Conservation (phyloP, 1,284 basidiomycete genomes). For the Cryptococcus neoformans region DNA sequence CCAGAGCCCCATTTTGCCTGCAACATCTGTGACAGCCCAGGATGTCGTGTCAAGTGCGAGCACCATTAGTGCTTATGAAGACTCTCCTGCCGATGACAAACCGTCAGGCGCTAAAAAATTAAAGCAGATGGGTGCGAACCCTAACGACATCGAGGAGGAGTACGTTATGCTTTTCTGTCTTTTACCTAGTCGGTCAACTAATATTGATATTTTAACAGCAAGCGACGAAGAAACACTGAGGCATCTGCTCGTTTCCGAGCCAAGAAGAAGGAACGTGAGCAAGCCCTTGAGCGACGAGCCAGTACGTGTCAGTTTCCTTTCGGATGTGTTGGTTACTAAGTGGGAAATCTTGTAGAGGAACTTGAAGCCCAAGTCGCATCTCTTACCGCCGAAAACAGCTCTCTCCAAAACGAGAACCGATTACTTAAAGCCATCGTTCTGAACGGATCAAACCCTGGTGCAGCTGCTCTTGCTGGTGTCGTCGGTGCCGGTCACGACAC, state of each 20-base stretch:
- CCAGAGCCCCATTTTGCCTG: background rate
- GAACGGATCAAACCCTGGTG: conserved; percentile 57
- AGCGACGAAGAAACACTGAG: conserved; percentile 90
- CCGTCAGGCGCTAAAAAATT: conserved; percentile 41
- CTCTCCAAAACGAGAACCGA: conserved; percentile 85
- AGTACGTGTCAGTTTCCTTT: conserved; percentile 43
- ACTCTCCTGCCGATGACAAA: conserved; percentile 17
- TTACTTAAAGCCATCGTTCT: conserved; percentile 93
- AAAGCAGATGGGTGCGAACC: conserved; percentile 39
- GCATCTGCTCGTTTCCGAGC: conserved; percentile 95
- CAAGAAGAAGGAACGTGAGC: conserved; percentile 99
- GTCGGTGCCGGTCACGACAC: background rate
- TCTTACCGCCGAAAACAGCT: conserved; percentile 87
- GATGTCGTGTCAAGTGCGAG: background rate
- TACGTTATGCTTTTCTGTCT: conserved; percentile 15
- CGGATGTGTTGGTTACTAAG: background rate
- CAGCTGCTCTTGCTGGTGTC: conserved; percentile 4
- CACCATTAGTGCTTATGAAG: background rate
- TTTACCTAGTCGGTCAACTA: background rate
- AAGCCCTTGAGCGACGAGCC: conserved; percentile 80
- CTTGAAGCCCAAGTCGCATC: conserved; percentile 77
- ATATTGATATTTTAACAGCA: conserved; percentile 47
- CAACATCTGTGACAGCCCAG: conserved; percentile 2
- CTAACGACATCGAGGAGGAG: conserved; percentile 44
- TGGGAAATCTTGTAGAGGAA: conserved; percentile 56